Conservation (phyloP, 257 asterid genomes). For the Verbascum thapsus region DNA sequence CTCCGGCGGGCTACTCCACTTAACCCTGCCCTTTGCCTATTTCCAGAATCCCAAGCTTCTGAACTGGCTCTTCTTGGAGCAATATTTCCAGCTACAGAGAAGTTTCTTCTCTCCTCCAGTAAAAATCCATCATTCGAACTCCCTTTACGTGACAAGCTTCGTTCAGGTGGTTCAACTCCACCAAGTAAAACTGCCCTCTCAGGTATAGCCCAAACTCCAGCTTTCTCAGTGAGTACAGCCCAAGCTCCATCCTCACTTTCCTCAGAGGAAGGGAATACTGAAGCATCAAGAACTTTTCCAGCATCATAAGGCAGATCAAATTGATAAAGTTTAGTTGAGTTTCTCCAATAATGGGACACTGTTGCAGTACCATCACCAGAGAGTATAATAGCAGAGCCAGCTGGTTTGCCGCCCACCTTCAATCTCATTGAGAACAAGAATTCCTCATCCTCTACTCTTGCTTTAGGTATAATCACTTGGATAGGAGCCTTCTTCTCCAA, state of each 20-base stretch:
- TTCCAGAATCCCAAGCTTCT: slow-evolving; percentile 83
- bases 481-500: slow-evolving; percentile 82
- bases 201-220: slow-evolving; percentile 98
- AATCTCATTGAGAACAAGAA: slow-evolving; percentile 83
- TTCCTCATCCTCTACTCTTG: slow-evolving; percentile 89
- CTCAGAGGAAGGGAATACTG: slow-evolving; percentile 73
- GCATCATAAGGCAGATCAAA: slow-evolving; percentile 95
- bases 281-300: slow-evolving; percentile 92
- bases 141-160: slow-evolving; percentile 92
- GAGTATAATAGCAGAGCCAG: slow-evolving; percentile 84
- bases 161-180: slow-evolving; percentile 95
- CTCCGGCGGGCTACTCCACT: slow-evolving; percentile 63
- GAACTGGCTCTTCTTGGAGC: slow-evolving; percentile 83
- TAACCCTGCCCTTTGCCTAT: slow-evolving; percentile 62
- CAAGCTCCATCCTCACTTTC: slow-evolving; percentile 84
- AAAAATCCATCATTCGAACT: slow-evolving; percentile 76
- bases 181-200: slow-evolving; percentile 89
- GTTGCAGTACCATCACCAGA: slow-evolving; percentile 99
- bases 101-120: slow-evolving; percentile 63
- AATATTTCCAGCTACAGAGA: slow-evolving; percentile 56
- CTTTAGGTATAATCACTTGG: slow-evolving; percentile 95
- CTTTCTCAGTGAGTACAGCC: slow-evolving; percentile 94
- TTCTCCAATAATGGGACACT: slow-evolving; percentile 85
- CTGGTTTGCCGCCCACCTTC: slow-evolving; percentile 87
- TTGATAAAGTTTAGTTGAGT: slow-evolving; percentile 82